These are phyloP conservation scores for Ilyonectria robusta DNA, from an alignment of 2,329 filamentous ascomycete genomes.

Conservation along the genomic window DNA sequence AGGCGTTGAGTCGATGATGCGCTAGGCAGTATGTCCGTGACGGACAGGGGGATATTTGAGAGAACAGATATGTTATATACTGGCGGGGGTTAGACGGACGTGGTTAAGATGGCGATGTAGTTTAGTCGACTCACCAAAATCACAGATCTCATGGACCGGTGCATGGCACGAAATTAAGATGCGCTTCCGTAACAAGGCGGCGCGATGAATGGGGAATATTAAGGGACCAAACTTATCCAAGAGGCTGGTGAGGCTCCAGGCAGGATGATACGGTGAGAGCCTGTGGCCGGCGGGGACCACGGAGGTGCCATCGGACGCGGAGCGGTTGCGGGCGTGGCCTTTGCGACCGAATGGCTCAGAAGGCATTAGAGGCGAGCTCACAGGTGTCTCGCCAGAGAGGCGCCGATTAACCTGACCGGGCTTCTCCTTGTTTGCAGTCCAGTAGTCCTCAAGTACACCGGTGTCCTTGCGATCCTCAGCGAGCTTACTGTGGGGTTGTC, in stretches of 20 bases:
- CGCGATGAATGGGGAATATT: conserved; percentile 91
- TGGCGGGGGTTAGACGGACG: conserved; percentile 55
- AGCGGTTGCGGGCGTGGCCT: conserved; percentile 69
- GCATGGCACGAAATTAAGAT: conserved; percentile 90
- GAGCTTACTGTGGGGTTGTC: conserved; percentile 63
- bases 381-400: conserved; percentile 61
- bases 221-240: conserved; percentile 90
- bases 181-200: conserved; percentile 87
- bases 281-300: conserved; percentile 73
- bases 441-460: conserved; percentile 81
- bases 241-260: conserved; percentile 83
- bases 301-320: conserved; percentile 73
- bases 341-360: conserved; percentile 52
- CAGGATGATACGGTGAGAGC: conserved; percentile 86
- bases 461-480: conserved; percentile 76
- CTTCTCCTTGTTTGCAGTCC: conserved; percentile 69
- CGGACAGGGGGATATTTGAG: conserved; percentile 85
- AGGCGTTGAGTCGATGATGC: conserved; percentile 75
- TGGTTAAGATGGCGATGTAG: neutral
- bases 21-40: conserved; percentile 77
- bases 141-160: conserved; percentile 87
- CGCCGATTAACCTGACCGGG: conserved; percentile 52
- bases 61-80: conserved; percentile 96
- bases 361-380: conserved; percentile 64
- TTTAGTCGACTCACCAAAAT: conserved; percentile 77